Base-by-base conservation (phyloP, 495 filamentous ascomycete species). In the Evansstolkia leycettana region DNA sequence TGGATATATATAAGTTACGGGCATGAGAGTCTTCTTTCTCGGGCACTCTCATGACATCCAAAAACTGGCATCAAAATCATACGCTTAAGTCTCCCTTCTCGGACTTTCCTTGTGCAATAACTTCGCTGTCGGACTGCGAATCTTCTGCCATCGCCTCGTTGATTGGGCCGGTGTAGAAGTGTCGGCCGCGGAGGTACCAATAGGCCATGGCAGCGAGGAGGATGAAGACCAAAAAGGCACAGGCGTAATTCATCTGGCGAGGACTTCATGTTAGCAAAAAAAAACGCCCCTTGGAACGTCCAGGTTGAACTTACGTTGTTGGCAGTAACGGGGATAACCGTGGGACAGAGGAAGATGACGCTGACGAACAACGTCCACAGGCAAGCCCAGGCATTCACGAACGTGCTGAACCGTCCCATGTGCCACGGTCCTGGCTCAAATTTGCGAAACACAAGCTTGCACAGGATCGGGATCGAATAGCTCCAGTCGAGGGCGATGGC, bases 401-500 rank as follows among this genome's bases (percentile, higher is more conserved):
- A 46, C 0, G 43, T 33, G 32, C 64, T 58, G 11, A 57, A 50
- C 23, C 51, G 46, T 7, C 75, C 74, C 57, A 79, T 55, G 42
- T 78, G 58, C 67, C 72, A 79, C 12, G 75, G 76, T 14, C 74
- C 76, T 10, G 58, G 65, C 51, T 72, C 51, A 40, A 79, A 78
- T 19, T 65, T 54, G 10, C 67, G 62, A 30, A 67, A 77, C 2
- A 64, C 7, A 31, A 79, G 41, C 52, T 79, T 80, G 52, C 72
- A 78, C 15, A 73, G 38, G 30, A 80, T 69, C 0, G 76, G 76
- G 31, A 78, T 72, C 38, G 68, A 63, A 53, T 78, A 79, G 27
- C 60, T 67, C 61, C 72, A 69, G 46, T 80, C 76, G n/a, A 78
- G 53, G 7, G 73, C 71, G 31, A 79, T 76, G 13, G 74, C 66